phyloP scores from a whole-genome alignment of 2,329 filamentous ascomycete species.

The Diaporthe aspalathi region DNA sequence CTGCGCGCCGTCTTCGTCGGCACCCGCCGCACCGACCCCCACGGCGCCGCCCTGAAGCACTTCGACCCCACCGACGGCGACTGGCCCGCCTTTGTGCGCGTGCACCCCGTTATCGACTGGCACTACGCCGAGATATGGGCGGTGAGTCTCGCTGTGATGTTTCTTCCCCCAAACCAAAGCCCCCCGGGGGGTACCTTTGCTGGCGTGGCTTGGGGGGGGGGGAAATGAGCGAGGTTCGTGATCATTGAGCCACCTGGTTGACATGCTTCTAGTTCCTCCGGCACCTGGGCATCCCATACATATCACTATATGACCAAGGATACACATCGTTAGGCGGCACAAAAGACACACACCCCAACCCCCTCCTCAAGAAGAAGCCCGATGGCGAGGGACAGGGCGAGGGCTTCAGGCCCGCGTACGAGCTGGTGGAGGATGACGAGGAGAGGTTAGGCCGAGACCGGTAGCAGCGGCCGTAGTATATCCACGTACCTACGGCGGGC shows the following conservation, averaged over 20 bases:
- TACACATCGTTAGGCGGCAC: conserved; percentile 84
- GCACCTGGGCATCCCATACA: conserved; percentile 84
- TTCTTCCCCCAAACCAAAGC: not conserved
- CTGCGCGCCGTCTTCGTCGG: conserved; percentile 88
- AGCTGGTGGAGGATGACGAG: conserved; percentile 78
- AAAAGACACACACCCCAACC: conserved; percentile 90
- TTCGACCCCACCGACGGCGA: conserved; percentile 90
- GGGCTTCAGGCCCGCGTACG: conserved; percentile 78
- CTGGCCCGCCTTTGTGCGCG: conserved; percentile 92
- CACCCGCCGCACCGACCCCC: conserved; percentile 90
- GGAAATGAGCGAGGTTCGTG: not conserved
- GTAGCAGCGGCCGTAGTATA: conserved; percentile 43
- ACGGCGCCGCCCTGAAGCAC: conserved; percentile 80
- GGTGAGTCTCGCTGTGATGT: conserved; percentile 65
- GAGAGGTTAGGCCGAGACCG: conserved; percentile 81
- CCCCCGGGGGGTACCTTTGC: not conserved
- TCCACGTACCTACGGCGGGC: too few relatives aligned
- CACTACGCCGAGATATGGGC: conserved; percentile 95
- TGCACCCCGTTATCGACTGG: conserved; percentile 98
- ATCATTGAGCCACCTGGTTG: conserved; percentile 1
- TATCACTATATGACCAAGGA: conserved; percentile 80
- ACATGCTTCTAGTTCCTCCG: conserved; percentile 74
- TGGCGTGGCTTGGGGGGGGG: not conserved
- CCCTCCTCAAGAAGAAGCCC: conserved; percentile 66
- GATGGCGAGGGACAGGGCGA: conserved; percentile 49